Percentiles rank a stretch among this genome's conserved stretches.
These are phyloP conservation scores for Salvia hispanica DNA, from an alignment of 257 asterid species.

Conservation along the genomic window DNA sequence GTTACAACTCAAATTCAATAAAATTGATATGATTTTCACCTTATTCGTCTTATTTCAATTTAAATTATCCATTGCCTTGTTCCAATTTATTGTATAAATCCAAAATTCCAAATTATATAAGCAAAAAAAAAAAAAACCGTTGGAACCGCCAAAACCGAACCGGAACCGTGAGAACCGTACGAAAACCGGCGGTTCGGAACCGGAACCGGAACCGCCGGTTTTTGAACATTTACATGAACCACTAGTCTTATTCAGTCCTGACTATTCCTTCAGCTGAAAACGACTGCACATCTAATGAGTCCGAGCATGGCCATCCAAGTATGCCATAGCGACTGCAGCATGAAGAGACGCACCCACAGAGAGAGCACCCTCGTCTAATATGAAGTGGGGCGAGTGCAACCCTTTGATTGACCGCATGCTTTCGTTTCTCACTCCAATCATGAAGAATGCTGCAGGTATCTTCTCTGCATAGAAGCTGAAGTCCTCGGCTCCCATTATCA, in stretches of 20 bases:
- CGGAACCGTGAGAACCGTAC: no score
- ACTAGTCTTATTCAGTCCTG: neutral
- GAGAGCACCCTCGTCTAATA: slow-evolving; percentile 66
- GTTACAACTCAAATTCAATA: no score
- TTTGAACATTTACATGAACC: no score
- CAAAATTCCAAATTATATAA: no score
- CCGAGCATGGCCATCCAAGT: slow-evolving; percentile 46
- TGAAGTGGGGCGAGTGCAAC: slow-evolving; percentile 67
- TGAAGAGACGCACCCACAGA: slow-evolving; percentile 63
- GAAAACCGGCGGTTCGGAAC: no score
- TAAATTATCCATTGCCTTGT: no score
- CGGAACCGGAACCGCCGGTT: no score
- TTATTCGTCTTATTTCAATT: no score
- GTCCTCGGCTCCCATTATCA: slow-evolving; percentile 81
- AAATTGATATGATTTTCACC: no score
- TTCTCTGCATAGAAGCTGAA: slow-evolving; percentile 78
- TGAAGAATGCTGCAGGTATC: slow-evolving; percentile 60
- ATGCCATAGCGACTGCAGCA: slow-evolving; percentile 77
- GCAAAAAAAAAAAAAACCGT: no score
- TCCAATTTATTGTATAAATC: no score
- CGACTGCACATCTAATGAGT: slow-evolving; percentile 1
- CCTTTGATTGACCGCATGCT: slow-evolving; percentile 38
- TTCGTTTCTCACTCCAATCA: slow-evolving; percentile 54
- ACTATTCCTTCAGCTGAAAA: slow-evolving; percentile 5
- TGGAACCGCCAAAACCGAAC: no score